Evolutionary conservation across 176 grass and related monocot genomes (phyloP).

Genomic region (Coix lacrymajobi): DNA sequence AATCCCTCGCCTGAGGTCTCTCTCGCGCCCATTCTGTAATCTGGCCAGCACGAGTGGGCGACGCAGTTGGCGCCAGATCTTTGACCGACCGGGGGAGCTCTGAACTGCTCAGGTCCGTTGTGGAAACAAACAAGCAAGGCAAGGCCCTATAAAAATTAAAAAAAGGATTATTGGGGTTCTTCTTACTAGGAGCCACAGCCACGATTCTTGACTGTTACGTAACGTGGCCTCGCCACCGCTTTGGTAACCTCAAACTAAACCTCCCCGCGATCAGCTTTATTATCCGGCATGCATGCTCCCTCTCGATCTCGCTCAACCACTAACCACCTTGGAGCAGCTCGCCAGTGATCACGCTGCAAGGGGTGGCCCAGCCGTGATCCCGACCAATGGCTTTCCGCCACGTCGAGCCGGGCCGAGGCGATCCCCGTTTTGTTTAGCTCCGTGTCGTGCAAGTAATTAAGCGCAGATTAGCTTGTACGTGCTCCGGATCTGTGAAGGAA

Average conservation of each 20-base stretch:
- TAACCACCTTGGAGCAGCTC: too few relatives aligned
- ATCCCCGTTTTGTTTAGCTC: background rate
- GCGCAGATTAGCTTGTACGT: background rate
- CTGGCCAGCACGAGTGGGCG: background rate
- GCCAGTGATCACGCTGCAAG: too few relatives aligned
- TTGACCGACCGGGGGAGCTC: constrained; percentile 8
- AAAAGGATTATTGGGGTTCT: constrained; percentile 11
- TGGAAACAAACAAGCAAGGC: too few relatives aligned
- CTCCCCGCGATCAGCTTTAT: background rate
- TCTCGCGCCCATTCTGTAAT: constrained; percentile 13
- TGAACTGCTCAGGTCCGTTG: background rate
- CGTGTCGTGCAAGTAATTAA: constrained; percentile 16
- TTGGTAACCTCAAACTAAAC: constrained; percentile 13
- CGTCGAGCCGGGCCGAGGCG: too few relatives aligned
- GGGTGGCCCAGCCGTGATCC: too few relatives aligned
- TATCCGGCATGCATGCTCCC: background rate
- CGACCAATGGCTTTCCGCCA: too few relatives aligned
- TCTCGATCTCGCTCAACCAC: background rate
- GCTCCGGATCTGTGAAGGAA: constrained; percentile 9
- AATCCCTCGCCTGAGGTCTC: constrained; percentile 3
- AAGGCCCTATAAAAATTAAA: too few relatives aligned
- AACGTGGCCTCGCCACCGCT: constrained; percentile 29
- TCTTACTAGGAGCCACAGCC: constrained; percentile 24
- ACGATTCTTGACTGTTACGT: constrained; percentile 52
- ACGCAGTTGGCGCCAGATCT: constrained; percentile 40